Base-by-base conservation (phyloP, 495 filamentous ascomycete genomes). In the Polyplosphaeria fusca region DNA sequence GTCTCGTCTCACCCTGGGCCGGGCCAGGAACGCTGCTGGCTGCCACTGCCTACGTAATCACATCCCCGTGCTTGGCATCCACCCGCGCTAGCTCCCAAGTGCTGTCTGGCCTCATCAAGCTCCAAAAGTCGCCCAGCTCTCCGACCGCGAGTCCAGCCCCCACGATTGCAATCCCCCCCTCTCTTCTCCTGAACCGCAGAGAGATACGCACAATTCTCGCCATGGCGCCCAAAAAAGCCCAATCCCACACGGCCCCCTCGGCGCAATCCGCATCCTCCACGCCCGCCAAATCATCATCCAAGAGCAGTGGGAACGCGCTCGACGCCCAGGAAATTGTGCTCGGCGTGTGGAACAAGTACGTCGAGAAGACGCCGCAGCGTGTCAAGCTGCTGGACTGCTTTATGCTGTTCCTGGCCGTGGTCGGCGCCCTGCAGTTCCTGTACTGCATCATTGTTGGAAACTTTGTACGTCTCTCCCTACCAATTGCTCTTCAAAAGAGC, bases 361-460 rank as follows among this genome's bases (percentile, higher is more conserved):
- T 82, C 22, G 71, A 86, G 40, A 76, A 77, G 45, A 97, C 93
- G 23, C 84, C 92, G 54, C 89, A 94, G 79, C 85, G 92, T 30
- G 91, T 88, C 41, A 90, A 95, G 78, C 82, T 99, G 56, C 76
- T 97, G 26, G 93, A 99, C 73, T 81, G 78, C 16, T 99, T 97
- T 73, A 85, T 97, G 86, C 85, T 69, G 2, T 99, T 96, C 68
- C 73, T 99, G 58, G 85, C 91, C 19, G 79, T 86, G 4, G 86
- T 91, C 7, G 93, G 91, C 39, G 88, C 78, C 12, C 68, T 97
- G 68, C 93, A 99, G 72, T 97, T 99, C 71, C 75, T 86, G 43
- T 99, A 99, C 69, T 96, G 91, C 40, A 78, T 96, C 35, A 64
- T 97, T 63, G 91, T 83, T 30, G 93, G 93, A 57, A 97, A 97